Percentiles rank a stretch among this genome's conserved stretches.
Conservation (phyloP, 1,284 basidiomycete genomes). For the Cerrena zonata region DNA sequence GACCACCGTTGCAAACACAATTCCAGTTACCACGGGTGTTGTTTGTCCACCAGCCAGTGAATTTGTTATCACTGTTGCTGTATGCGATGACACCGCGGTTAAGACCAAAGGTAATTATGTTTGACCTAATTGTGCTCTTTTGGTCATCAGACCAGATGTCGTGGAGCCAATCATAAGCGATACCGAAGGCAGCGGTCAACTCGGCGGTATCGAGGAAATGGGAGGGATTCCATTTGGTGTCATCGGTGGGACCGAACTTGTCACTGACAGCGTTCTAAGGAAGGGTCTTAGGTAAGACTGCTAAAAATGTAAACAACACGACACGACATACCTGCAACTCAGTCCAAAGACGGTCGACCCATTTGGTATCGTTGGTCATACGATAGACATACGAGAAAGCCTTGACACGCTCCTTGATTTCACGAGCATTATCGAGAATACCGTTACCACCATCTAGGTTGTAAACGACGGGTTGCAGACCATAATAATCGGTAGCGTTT, state of each 20-base stretch:
- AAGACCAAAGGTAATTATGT: slow-evolving; percentile 79
- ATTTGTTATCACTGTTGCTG: slow-evolving; percentile 34
- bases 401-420: slow-evolving; percentile 87
- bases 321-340: slow-evolving; percentile 69
- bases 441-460: slow-evolving; percentile 80
- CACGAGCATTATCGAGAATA: slow-evolving; percentile 87
- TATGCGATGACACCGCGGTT: slow-evolving; percentile 54
- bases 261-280: slow-evolving; percentile 66
- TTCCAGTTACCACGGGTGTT: slow-evolving; percentile 87
- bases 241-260: slow-evolving; percentile 58
- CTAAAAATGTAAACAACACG: slow-evolving; percentile 1
- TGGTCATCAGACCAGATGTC: slow-evolving; percentile 77
- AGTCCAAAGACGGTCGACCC: slow-evolving; percentile 78
- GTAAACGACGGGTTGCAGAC: slow-evolving; percentile 64
- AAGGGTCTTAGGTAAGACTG: background rate
- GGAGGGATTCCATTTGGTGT: slow-evolving; percentile 70
- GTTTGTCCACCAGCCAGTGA: slow-evolving; percentile 55
- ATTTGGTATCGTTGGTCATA: slow-evolving; percentile 84
- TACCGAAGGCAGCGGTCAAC: slow-evolving; percentile 79
- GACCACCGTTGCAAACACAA: slow-evolving; percentile 90
- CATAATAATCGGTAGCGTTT: slow-evolving; percentile 76
- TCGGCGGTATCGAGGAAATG: slow-evolving; percentile 97
- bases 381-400: slow-evolving; percentile 88
- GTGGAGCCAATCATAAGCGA: slow-evolving; percentile 95
- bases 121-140: slow-evolving; percentile 63